Percentiles rank a stretch among this genome's conserved stretches.
phyloP scores from a whole-genome alignment of 306 rosid genomes.

The Gastrolobium villosum region DNA sequence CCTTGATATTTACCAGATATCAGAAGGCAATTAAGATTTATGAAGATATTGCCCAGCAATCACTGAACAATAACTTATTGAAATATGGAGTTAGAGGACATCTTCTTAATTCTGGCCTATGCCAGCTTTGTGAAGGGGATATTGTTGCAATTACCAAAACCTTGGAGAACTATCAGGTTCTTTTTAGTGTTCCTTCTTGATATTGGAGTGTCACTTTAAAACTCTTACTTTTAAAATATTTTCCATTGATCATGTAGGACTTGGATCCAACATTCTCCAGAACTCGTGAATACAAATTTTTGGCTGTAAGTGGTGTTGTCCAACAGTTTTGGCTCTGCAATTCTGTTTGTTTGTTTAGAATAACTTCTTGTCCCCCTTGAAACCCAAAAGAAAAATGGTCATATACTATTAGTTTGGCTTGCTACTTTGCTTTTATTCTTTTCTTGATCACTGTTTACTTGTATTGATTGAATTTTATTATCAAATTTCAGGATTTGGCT shows the following conservation, averaged over 20 bases:
- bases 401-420: slow-evolving; percentile 26
- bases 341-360: slow-evolving; percentile 39
- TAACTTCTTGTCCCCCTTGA: slow-evolving; percentile 4
- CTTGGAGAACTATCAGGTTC: slow-evolving; percentile 90
- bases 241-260: slow-evolving; percentile 53
- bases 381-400: slow-evolving; percentile 13
- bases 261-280: slow-evolving; percentile 69
- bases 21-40: slow-evolving; percentile 82
- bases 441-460: slow-evolving; percentile 34
- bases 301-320: slow-evolving; percentile 56
- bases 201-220: slow-evolving; percentile 10
- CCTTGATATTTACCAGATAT: slow-evolving; percentile 64
- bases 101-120: slow-evolving; percentile 93
- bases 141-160: slow-evolving; percentile 80
- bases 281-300: slow-evolving; percentile 60
- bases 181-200: slow-evolving; percentile 4
- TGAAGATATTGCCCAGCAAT: slow-evolving; percentile 85
- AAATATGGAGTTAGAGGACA: slow-evolving; percentile 98
- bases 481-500: slow-evolving; percentile 57
- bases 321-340: neutral
- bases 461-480: slow-evolving; percentile 32
- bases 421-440: slow-evolving; percentile 32
- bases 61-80: slow-evolving; percentile 77
- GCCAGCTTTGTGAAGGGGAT: slow-evolving; percentile 85
- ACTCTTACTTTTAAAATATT: slow-evolving; percentile 12